These are phyloP conservation scores for Saccharomyces kudriavzevii DNA, from an alignment of 805 yeast genomes.

Conservation along the genomic window DNA sequence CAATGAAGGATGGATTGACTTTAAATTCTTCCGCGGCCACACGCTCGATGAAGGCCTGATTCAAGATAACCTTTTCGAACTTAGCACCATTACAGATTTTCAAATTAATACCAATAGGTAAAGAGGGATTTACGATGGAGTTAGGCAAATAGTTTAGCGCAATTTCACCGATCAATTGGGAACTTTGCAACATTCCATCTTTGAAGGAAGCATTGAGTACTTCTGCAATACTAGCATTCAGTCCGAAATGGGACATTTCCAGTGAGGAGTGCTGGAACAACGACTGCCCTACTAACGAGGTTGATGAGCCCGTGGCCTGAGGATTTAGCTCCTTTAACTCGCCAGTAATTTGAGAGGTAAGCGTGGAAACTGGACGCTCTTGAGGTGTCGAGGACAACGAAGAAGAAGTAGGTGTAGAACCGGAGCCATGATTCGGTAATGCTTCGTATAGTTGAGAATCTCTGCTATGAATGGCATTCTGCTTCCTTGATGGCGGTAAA, in stretches of 20 bases:
- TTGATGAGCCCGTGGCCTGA: conserved; percentile 38
- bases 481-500: conserved; percentile 53
- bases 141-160: conserved; percentile 60
- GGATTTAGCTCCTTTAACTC: conserved; percentile 32
- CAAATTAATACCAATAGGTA: conserved; percentile 39
- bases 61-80: conserved; percentile 41
- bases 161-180: conserved; percentile 75
- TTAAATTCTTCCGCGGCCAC: conserved; percentile 35
- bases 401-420: conserved; percentile 9
- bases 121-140: conserved; percentile 16
- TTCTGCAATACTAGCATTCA: conserved; percentile 83
- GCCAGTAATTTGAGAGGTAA: conserved; percentile 27
- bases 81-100: conserved; percentile 36
- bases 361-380: conserved; percentile 7
- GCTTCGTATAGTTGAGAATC: neutral
- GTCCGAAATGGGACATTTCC: conserved; percentile 45
- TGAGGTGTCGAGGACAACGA: neutral
- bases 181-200: conserved; percentile 52
- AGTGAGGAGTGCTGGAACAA: conserved; percentile 40
- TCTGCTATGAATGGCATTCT: conserved; percentile 15
- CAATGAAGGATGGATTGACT: conserved; percentile 42
- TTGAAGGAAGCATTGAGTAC: conserved; percentile 65
- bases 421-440: conserved; percentile 3
- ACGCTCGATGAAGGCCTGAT: conserved; percentile 46
- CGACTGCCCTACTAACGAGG: conserved; percentile 20